phyloP scores from a whole-genome alignment of 1,284 basidiomycete genomes.

The Irpex sp. region DNA sequence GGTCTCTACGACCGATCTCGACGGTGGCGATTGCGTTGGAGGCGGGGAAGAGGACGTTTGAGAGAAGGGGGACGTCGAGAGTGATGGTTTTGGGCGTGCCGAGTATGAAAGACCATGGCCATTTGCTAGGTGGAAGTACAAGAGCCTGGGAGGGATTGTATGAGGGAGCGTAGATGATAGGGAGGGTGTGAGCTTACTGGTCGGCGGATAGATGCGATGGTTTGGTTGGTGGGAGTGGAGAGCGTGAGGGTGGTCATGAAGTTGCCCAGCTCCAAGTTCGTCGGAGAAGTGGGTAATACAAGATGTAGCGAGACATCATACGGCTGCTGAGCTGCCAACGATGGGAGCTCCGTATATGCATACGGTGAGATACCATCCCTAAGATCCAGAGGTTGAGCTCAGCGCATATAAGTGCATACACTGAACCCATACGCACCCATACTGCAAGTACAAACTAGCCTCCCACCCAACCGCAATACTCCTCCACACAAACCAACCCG shows the following conservation, averaged over 20 bases:
- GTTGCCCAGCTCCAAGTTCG: conserved; percentile 70
- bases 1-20: conserved; percentile 62
- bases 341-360: conserved; percentile 45
- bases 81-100: conserved; percentile 34
- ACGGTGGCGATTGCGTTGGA: conserved; percentile 47
- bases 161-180: neutral
- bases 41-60: conserved; percentile 44
- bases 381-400: neutral
- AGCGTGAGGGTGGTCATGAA: conserved; percentile 70
- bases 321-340: conserved; percentile 50
- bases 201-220: conserved; percentile 49
- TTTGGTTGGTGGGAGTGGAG: conserved; percentile 51
- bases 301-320: conserved; percentile 69
- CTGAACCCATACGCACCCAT: conserved; percentile 47
- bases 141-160: conserved; percentile 45
- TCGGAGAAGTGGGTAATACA: conserved; percentile 56
- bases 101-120: conserved; percentile 32
- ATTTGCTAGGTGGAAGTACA: conserved; percentile 38
- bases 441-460: conserved; percentile 61
- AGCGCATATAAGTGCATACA: neutral
- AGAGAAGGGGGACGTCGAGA: conserved; percentile 49
- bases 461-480: conserved; percentile 65
- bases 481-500: conserved; percentile 69
- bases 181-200: conserved; percentile 44
- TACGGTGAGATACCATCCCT: conserved; percentile 64